A percentile compares a stretch with the other conserved stretches of the same genome.
Conservation (phyloP, 257 asterid species). For the Cinchona pubescens region DNA sequence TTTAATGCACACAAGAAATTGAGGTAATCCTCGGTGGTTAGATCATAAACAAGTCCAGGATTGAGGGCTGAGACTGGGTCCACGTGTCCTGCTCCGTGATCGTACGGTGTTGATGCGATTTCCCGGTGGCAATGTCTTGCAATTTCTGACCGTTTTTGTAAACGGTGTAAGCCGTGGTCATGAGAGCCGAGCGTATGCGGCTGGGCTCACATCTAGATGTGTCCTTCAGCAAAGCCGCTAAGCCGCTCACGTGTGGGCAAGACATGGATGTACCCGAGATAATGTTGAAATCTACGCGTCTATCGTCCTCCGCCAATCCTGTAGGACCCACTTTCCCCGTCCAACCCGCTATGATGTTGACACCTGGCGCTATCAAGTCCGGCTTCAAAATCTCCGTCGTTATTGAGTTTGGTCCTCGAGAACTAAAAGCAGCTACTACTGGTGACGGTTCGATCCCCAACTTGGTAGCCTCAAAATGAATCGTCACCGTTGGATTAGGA, state of each 20-base stretch:
- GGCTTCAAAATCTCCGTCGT: constrained; percentile 61
- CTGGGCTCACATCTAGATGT: constrained; percentile 70
- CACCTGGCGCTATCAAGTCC: constrained; percentile 75
- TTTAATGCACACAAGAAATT: constrained; percentile 73
- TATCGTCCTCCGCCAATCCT: constrained; percentile 47
- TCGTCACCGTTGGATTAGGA: constrained; percentile 48
- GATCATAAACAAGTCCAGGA: constrained; percentile 83
- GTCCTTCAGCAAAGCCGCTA: constrained; percentile 65
- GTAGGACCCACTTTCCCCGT: constrained; percentile 59
- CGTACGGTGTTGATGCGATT: constrained; percentile 75
- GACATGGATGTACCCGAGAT: constrained; percentile 84
- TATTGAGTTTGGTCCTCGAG: constrained; percentile 65
- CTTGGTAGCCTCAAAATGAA: constrained; percentile 58
- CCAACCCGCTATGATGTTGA: constrained; percentile 75
- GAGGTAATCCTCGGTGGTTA: constrained; percentile 47
- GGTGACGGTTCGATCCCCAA: constrained; percentile 67
- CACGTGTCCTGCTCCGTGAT: constrained; percentile 87
- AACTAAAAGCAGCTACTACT: constrained; percentile 73
- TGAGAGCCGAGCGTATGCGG: constrained; percentile 53
- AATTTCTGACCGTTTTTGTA: constrained; percentile 58
- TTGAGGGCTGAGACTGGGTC: constrained; percentile 77
- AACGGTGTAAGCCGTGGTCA: constrained; percentile 63
- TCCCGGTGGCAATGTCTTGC: constrained; percentile 65
- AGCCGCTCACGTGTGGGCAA: constrained; percentile 82
- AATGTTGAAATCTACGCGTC: constrained; percentile 69